These are phyloP conservation scores for Chrysoporthe austroafricana DNA, from an alignment of 2,329 filamentous ascomycete species.

Conservation along the genomic window DNA sequence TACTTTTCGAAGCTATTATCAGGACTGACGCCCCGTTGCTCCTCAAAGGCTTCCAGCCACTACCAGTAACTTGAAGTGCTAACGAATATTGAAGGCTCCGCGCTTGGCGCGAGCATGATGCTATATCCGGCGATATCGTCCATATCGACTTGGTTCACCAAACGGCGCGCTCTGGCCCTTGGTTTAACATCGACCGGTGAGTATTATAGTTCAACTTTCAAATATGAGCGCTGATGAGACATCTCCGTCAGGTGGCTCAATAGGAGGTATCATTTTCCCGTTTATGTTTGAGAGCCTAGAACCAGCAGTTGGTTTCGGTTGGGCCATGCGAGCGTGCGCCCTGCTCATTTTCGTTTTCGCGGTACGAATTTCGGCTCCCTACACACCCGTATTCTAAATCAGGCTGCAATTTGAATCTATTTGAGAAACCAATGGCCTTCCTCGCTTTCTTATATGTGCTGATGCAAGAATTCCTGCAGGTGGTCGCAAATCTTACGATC, in stretches of 20 bases:
- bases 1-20: background rate
- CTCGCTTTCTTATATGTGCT: background rate
- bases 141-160: slow-evolving; percentile 31
- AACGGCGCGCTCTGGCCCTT: slow-evolving; percentile 34
- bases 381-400: too few species aligned
- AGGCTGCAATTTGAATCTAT: too few species aligned
- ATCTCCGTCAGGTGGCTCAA: slow-evolving; percentile 30
- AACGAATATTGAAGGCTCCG: slow-evolving; percentile 6
- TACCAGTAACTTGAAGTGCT: background rate
- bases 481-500: slow-evolving; percentile 34
- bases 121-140: slow-evolving; percentile 22
- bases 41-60: background rate
- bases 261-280: slow-evolving; percentile 38
- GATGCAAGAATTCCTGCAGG: slow-evolving; percentile 25
- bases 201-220: background rate
- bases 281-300: slow-evolving; percentile 36
- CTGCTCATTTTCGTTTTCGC: slow-evolving; percentile 34
- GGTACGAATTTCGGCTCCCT: background rate
- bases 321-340: slow-evolving; percentile 37
- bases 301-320: slow-evolving; percentile 34
- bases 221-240: background rate
- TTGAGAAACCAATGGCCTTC: too few species aligned
- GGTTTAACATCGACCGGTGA: slow-evolving; percentile 28
- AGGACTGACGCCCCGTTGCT: background rate
- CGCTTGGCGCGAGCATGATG: slow-evolving; percentile 29